Evolutionary conservation across 2,329 filamentous ascomycete species (phyloP), one percentile per base, ranked within the genome.

Genomic region (Trichoderma sp.): DNA sequence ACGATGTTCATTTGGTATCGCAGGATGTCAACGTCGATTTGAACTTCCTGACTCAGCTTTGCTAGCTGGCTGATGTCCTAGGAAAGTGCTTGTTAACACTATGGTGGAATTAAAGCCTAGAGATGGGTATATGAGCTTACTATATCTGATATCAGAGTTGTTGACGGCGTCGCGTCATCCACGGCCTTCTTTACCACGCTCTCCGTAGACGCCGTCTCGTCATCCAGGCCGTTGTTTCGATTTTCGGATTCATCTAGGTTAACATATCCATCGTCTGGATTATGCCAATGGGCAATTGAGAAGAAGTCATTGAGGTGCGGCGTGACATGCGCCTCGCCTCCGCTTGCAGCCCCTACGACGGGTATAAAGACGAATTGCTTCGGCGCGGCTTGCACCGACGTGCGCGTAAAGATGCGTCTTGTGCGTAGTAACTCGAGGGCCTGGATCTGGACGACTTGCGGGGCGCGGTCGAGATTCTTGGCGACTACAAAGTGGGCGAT

Each of bases 1-100:
- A 95, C 83, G 46, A 98, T 88, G 79, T 98, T 95, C 83, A 95
- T 90, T 69, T 95, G 86, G 78, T 98, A 98, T 54, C 92, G 89
- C 69, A 88, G 84, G 2, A 97, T 87, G 72, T 97, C 94, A 24
- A 94, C 86, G 69, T 89, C 91, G 30, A 94, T 82, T 51, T 84
- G 86, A 16, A 91, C 88, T 3, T 84, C 76, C 2, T 85, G 81
- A 66, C 86, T 86, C 3, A 88, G 82, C n/a, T 83, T 81, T 3
- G 87, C 84, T 2, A 97, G 82, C 5, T 82, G 80, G 16, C 85
- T 82, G 43, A 96, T 85, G 51, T 88, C 85, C 75, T 85, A 73
- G 11, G 79, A 8, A 26, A 67, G 74, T 54, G 10, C 30, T 11
- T 74, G 73, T 46, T 21, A 70, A 13, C 72, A 34, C 3, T 7